A percentile compares a stretch with the other conserved stretches of the same genome.
Evolutionary conservation across 148 eudicot genomes (phyloP).

Genomic region (Persicaria tinctoria): DNA sequence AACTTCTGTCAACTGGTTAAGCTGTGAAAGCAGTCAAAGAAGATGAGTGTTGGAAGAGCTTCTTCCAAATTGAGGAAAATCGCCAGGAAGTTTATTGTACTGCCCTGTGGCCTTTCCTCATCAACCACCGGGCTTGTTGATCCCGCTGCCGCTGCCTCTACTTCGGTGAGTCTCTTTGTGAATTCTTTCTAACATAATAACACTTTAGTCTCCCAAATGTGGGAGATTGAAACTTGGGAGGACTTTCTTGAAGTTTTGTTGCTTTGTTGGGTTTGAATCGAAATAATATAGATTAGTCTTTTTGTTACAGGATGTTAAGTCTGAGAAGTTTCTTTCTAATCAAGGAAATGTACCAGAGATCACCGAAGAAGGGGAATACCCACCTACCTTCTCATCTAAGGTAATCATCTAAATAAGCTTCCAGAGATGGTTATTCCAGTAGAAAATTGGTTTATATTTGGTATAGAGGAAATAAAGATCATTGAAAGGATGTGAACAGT

Average conservation of each 20-base stretch:
- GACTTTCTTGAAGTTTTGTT: not conserved
- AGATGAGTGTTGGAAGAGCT: conserved; percentile 16
- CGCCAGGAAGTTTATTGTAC: conserved; percentile 25
- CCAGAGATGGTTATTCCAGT: not conserved
- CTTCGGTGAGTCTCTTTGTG: conserved; percentile 8
- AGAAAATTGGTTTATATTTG: not conserved
- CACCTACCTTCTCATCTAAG: conserved; percentile 30
- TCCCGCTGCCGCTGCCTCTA: conserved; percentile 8
- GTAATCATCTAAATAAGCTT: conserved; percentile 14
- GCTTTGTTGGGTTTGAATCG: conserved; percentile 3
- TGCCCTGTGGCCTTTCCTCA: conserved; percentile 34
- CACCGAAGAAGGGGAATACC: conserved; percentile 21
- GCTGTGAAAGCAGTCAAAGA: too few relatives aligned
- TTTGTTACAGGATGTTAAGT: conserved; percentile 18
- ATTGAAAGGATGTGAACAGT: not conserved
- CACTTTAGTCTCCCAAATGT: not conserved
- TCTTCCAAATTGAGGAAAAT: conserved; percentile 30
- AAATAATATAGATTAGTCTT: not conserved
- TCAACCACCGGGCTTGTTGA: conserved; percentile 19
- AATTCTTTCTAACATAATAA: not conserved
- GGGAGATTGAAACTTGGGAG: not conserved
- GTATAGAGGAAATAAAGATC: not conserved
- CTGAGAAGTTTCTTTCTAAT: conserved; percentile 19
- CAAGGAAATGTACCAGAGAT: conserved; percentile 16
- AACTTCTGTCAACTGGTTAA: too few relatives aligned